Conservation (phyloP, 805 yeast species). For the Myxozyma mucilagina region DNA sequence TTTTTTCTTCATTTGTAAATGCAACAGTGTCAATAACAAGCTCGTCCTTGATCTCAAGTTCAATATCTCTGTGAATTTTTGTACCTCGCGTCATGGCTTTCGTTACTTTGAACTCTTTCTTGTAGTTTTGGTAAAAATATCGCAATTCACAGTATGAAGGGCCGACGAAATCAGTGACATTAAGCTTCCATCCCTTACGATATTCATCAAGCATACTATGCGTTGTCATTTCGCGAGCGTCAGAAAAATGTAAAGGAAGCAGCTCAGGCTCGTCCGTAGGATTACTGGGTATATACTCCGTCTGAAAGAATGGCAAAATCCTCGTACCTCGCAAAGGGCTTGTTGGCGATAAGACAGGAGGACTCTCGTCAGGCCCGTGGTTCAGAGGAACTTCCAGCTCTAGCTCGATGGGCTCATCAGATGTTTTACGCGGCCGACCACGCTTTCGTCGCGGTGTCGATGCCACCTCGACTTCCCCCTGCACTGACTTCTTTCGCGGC, state of each 20-base stretch:
- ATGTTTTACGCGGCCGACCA: not conserved
- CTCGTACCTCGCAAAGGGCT: no score
- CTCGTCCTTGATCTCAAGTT: conserved; percentile 6
- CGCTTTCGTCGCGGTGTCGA: not conserved
- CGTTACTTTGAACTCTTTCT: conserved; percentile 8
- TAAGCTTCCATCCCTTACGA: conserved; percentile 13
- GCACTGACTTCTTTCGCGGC: no score
- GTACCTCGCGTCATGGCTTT: conserved; percentile 25
- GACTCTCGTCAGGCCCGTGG: no score
- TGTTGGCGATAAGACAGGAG: no score
- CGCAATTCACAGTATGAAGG: conserved; percentile 32
- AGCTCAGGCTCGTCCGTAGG: not conserved
- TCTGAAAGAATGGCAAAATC: not conserved
- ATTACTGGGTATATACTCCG: not conserved
- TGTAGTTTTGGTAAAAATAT: conserved; percentile 24
- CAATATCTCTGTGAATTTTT: conserved; percentile 22
- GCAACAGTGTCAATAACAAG: not conserved
- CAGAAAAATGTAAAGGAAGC: conserved; percentile 22
- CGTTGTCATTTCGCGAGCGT: conserved; percentile 12
- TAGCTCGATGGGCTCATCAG: not conserved
- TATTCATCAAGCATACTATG: conserved; percentile 15
- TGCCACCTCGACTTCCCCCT: not conserved
- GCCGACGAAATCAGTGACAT: conserved; percentile 23
- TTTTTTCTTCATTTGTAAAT: conserved; percentile 16
- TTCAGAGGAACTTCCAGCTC: not conserved